Conservation (phyloP, 75 land plant species). For the Adiantum capillusveneris region DNA sequence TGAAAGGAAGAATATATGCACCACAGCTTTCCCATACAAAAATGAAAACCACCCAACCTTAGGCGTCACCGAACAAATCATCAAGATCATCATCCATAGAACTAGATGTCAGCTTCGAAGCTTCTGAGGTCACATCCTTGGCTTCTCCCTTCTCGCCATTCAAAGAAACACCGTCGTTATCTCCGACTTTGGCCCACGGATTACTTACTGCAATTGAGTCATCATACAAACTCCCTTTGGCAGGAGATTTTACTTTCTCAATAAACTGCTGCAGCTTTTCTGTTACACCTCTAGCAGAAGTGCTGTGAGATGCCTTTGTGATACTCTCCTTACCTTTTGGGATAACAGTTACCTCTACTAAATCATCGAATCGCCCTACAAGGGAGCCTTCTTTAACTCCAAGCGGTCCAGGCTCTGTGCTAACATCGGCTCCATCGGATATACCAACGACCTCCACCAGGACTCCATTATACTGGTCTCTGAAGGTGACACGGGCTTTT, state of each 20-base stretch:
- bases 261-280: constrained; percentile 66
- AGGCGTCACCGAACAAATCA: constrained; percentile 4
- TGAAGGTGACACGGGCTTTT: constrained; percentile 61
- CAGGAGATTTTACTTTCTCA: constrained; percentile 67
- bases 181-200: constrained; percentile 62
- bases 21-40: no score
- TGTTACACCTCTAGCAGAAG: constrained; percentile 55
- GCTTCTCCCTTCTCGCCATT: not conserved
- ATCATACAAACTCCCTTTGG: constrained; percentile 81
- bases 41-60: no score
- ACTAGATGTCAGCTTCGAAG: not conserved
- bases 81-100: constrained; percentile 7
- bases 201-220: constrained; percentile 74
- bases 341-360: constrained; percentile 82
- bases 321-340: constrained; percentile 76
- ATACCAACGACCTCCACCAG: constrained; percentile 84
- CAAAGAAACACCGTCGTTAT: constrained; percentile 2
- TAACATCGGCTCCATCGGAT: constrained; percentile 95
- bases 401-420: constrained; percentile 89
- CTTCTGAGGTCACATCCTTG: not conserved
- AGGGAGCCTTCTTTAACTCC: constrained; percentile 98
- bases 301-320: constrained; percentile 22
- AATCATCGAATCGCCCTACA: constrained; percentile 91
- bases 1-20: no score
- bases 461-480: constrained; percentile 79